Conservation (phyloP, 345 rosid genomes). For the Geranium rotundifolium region DNA sequence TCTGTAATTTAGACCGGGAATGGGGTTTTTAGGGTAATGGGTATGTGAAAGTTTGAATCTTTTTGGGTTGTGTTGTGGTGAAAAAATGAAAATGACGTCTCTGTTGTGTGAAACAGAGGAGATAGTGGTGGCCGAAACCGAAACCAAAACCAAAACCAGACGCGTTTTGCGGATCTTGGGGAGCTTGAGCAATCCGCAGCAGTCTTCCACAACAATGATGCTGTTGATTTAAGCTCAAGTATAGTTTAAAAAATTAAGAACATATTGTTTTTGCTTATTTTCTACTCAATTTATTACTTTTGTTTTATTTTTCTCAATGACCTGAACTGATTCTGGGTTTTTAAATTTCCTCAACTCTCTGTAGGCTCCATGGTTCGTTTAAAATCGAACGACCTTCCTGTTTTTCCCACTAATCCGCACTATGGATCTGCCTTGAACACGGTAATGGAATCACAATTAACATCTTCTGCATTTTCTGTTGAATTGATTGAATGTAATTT, state of each 20-base stretch:
- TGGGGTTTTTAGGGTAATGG: not conserved
- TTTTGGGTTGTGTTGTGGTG: not conserved
- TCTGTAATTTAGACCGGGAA: not conserved
- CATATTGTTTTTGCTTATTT: not conserved
- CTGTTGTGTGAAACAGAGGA: constrained; percentile 15
- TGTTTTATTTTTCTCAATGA: not conserved
- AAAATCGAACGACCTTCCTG: constrained; percentile 38
- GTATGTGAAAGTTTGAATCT: not conserved
- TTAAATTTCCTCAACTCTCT: not conserved
- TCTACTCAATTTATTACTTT: not conserved
- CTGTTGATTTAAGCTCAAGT: constrained; percentile 68
- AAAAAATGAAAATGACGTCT: constrained; percentile 1
- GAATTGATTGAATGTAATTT: not conserved
- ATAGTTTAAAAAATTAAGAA: not conserved
- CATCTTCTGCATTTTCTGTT: not conserved
- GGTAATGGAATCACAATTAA: constrained; percentile 25
- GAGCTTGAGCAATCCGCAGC: constrained; percentile 51
- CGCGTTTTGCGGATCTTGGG: constrained; percentile 45
- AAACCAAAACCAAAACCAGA: constrained; percentile 23
- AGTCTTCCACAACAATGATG: constrained; percentile 41
- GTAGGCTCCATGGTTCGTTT: constrained; percentile 41
- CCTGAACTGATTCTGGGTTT: constrained; percentile 3
- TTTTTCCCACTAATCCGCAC: constrained; percentile 36
- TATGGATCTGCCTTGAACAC: constrained; percentile 38
- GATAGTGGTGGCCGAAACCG: constrained; percentile 18